A percentile compares a stretch with the other conserved stretches of the same genome.
phyloP scores from a whole-genome alignment of 441 rosid genomes.

The Arabidopsis hybrid region DNA sequence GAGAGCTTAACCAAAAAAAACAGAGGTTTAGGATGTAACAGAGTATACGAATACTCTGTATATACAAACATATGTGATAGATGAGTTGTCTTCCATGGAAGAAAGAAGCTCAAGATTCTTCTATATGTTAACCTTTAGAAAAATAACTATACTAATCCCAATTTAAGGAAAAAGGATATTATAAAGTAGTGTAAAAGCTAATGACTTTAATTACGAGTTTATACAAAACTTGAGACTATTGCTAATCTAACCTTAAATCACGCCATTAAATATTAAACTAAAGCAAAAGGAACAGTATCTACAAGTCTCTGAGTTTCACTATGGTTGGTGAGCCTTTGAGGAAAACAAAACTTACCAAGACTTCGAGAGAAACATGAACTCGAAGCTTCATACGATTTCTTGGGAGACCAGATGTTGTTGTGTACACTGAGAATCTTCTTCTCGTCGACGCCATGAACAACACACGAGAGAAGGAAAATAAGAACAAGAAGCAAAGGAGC shows the following conservation, averaged over 20 bases:
- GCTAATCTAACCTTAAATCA: slow-evolving; percentile 36
- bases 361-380: slow-evolving; percentile 61
- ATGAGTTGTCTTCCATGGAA: slow-evolving; percentile 27
- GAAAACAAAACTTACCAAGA: slow-evolving; percentile 59
- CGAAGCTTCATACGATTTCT: slow-evolving; percentile 38
- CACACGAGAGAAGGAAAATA: slow-evolving; percentile 20
- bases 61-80: not conserved
- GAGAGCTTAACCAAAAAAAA: not conserved
- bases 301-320: too few species aligned
- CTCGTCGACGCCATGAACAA: slow-evolving; percentile 45
- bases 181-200: slow-evolving; percentile 32
- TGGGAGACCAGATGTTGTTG: slow-evolving; percentile 48
- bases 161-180: slow-evolving; percentile 42
- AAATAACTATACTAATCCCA: slow-evolving; percentile 50
- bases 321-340: slow-evolving; percentile 38
- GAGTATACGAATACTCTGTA: not conserved
- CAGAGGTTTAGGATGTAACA: not conserved
- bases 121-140: slow-evolving; percentile 32
- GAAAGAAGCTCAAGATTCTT: slow-evolving; percentile 34
- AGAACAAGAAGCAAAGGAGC: slow-evolving; percentile 28
- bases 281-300: slow-evolving; percentile 27
- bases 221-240: too few species aligned
- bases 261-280: slow-evolving; percentile 23
- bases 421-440: slow-evolving; percentile 59
- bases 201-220: slow-evolving; percentile 30